phyloP scores from a whole-genome alignment of 1,139 yeast genomes.

The Taphrina pruni region DNA sequence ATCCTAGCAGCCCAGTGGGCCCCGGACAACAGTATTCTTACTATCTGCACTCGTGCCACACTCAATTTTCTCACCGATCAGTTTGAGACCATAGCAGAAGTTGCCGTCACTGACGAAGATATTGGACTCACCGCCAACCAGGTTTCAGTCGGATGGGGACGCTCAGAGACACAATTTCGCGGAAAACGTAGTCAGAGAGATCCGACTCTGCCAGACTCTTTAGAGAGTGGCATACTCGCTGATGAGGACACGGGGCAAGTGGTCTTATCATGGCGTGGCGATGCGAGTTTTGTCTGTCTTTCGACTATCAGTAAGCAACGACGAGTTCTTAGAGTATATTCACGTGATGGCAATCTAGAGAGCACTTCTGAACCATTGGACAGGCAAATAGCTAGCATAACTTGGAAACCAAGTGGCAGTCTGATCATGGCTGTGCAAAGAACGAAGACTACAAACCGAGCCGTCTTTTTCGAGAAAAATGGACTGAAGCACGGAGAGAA shows the following conservation, averaged over 20 bases:
- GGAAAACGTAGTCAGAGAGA: conserved; percentile 93
- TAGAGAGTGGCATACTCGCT: conserved; percentile 64
- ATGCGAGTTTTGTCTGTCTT: conserved; percentile 80
- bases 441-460: conserved; percentile 51
- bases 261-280: conserved; percentile 89
- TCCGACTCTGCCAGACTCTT: conserved; percentile 84
- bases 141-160: conserved; percentile 99
- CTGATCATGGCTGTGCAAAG: conserved; percentile 83
- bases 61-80: conserved; percentile 68
- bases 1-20: conserved; percentile 83
- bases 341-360: conserved; percentile 70
- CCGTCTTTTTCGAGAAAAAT: conserved; percentile 88
- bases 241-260: conserved; percentile 57
- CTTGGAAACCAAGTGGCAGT: conserved; percentile 94
- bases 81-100: conserved; percentile 81
- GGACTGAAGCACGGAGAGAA: conserved; percentile 93
- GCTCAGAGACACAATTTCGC: conserved; percentile 92
- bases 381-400: conserved; percentile 70
- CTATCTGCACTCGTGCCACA: conserved; percentile 56
- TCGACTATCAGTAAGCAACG: conserved; percentile 65
- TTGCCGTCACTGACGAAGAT: conserved; percentile 65
- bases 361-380: conserved; percentile 92
- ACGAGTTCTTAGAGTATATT: conserved; percentile 82
- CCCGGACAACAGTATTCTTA: conserved; percentile 84
- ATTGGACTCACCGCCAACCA: conserved; percentile 72